phyloP scores from a whole-genome alignment of 169 alveolate species.

The Plasmodium gallinaceum region DNA sequence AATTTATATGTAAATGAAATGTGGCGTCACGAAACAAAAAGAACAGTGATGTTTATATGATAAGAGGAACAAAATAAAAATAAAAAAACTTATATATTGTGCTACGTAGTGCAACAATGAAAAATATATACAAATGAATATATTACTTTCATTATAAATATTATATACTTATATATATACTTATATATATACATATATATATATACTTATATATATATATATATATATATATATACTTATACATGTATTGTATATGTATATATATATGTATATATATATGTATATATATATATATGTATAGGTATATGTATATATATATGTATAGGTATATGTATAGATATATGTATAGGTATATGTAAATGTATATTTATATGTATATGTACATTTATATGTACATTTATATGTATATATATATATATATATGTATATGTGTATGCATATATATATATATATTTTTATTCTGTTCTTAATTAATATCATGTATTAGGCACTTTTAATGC shows the following conservation, averaged over 20 bases:
- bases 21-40: background rate
- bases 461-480: slow-evolving; percentile 4
- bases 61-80: slow-evolving; percentile 16
- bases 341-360: too few species aligned
- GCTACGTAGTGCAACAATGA: slow-evolving; percentile 51
- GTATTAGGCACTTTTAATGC: slow-evolving; percentile 53
- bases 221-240: background rate
- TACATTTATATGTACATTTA: background rate
- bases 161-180: too few species aligned
- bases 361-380: background rate
- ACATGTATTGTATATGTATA: slow-evolving; percentile 4
- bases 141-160: background rate
- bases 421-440: background rate
- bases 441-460: background rate
- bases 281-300: background rate
- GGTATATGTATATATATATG: too few species aligned
- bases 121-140: slow-evolving; percentile 3
- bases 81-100: slow-evolving; percentile 37
- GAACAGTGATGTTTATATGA: background rate
- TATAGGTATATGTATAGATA: background rate
- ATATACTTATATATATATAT: slow-evolving; percentile 2
- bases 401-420: background rate
- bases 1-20: background rate
- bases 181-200: background rate
- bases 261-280: background rate